Evolutionary conservation across 805 yeast species (phyloP), one percentile per base, ranked within the genome.

Genomic region (Naumovozyma castellii): DNA sequence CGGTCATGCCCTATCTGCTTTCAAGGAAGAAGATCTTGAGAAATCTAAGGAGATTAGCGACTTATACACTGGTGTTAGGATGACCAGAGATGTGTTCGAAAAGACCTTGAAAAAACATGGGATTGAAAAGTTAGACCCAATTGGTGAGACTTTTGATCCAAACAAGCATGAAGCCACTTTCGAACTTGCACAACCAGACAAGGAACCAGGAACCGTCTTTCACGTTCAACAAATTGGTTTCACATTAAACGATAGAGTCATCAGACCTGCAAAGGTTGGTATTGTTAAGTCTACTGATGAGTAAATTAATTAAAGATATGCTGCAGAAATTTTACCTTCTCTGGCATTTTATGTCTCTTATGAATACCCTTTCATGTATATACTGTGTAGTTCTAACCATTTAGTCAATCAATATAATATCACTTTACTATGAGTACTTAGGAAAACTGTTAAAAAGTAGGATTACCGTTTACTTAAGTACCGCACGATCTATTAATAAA

Each of bases 231-330:
- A 84, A 66, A 73, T 80, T 18, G 97, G 97, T 33, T 87, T 80
- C 68, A 78, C 80, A 43, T 72, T 86, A 56, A 86, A 86, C 67
- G 77, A 81, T 53, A 76, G 97, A 61, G 95, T 87, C 27, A 72
- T 87, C 59, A 77, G 97, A 67, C 94, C 97, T 25, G 95, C 97
- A 43, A 87, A 87, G 72, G 97, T 87, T 49, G 97, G 97, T 52
- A 76, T 87, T 56, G 96, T 87, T 49, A 84, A 82, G 67, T 75
- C 64, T 18, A n/a, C 19, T 16, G 40, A 29, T n/a, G 32, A 22
- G 27, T 22, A 22, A 22, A 10, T 6, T 22, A 6, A 22, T 22
- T 22, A 22, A n/a, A n/a, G n/a, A n/a, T n/a, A n/a, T n/a, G n/a
- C n/a, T 22, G 27, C 6, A 6, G 27, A 10, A 6, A 6, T 10